Percentiles rank a stretch among this genome's conserved stretches.
Evolutionary conservation across 2,329 filamentous ascomycete genomes (phyloP).

Genomic region (Plenodomus lindquistii): DNA sequence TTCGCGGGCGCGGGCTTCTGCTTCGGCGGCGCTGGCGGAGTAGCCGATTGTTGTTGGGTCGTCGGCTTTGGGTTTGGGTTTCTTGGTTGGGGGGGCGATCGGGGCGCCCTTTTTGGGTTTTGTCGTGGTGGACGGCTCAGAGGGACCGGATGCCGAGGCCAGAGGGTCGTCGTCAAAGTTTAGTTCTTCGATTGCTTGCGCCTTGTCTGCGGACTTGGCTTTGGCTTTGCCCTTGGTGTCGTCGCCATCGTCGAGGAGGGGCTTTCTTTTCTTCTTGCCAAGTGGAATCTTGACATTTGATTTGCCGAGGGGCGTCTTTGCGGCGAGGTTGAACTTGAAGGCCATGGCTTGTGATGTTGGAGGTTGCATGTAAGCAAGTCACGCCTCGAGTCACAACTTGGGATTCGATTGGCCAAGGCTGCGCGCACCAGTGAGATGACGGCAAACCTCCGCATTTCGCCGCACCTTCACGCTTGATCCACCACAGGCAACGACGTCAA

Average conservation of each 20-base stretch:
- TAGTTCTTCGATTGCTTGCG: conserved; percentile 60
- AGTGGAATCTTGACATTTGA: conserved; percentile 21
- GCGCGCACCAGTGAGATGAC: conserved; percentile 32
- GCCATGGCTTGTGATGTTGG: conserved; percentile 32
- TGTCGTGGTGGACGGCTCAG: conserved; percentile 29
- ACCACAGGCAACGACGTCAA: not conserved
- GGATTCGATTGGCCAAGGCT: conserved; percentile 23
- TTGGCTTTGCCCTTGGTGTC: conserved; percentile 42
- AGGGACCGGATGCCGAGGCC: conserved; percentile 23
- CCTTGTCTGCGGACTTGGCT: conserved; percentile 42
- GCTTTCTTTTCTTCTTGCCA: conserved; percentile 34
- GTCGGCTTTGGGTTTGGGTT: conserved; percentile 39
- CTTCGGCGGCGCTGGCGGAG: conserved; percentile 66
- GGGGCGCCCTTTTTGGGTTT: conserved; percentile 45
- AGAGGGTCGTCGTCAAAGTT: conserved; percentile 62
- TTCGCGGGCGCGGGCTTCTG: conserved; percentile 65
- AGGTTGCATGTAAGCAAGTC: not conserved
- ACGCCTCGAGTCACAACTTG: conserved; percentile 1
- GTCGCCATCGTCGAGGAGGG: conserved; percentile 63
- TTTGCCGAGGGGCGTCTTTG: conserved; percentile 42
- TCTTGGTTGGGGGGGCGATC: conserved; percentile 42
- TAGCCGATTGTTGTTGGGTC: conserved; percentile 58
- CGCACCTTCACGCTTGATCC: conserved; percentile 13
- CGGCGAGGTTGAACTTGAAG: conserved; percentile 62
- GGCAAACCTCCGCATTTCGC: conserved; percentile 27